Evolutionary conservation across 2,329 filamentous ascomycete genomes (phyloP), one percentile per base, ranked within the genome.

Genomic region (Beauveria scarabaeidicola): DNA sequence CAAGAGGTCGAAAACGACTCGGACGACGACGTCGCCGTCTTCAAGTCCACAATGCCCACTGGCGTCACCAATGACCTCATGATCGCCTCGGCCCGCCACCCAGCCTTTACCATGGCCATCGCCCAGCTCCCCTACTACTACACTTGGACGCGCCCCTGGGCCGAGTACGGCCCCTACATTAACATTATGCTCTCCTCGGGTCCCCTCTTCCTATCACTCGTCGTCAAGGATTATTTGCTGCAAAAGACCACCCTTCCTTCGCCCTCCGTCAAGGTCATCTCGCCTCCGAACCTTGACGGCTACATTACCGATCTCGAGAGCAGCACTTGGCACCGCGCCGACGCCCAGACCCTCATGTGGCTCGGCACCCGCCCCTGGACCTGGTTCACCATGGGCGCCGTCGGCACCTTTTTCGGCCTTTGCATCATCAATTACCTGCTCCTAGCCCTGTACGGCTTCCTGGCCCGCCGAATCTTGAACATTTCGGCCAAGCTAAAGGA

Each of bases 11-110:
- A 70, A 21, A 44, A 63, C 38, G 66, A 63, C 54, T 57, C 36
- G 7, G 38, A 53, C 8, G 27, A 36, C 2, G 65, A 70, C 61
- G 62, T 64, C 43, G 68, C 69, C 52, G 61, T 72, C 41, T 72
- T 70, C 65, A 68, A 70, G 50, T 70, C 69, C 64, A 92, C 89
- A 0, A 75, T 81, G 3, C 89, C 89, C 2, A 92, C 89, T 1
- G 89, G 89, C 63, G 89, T 92, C 65, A 89, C 86, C 64, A 92
- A 92, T 75, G 89, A 92, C 67, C 86, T 86, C 44, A 91, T 92
- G 88, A 87, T 87, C 52, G 75, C 87, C 17, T 79, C 89, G 0
- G 84, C 86, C 0, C 80, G 84, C 62, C 89, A 92, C 66, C 88
- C 88, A 0, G 90, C 90, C 75, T 91, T 91, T 77, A 76, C 85